Evolutionary conservation across 139 green algal species (phyloP).

Genomic region (Axilococcus clingmanii): DNA sequence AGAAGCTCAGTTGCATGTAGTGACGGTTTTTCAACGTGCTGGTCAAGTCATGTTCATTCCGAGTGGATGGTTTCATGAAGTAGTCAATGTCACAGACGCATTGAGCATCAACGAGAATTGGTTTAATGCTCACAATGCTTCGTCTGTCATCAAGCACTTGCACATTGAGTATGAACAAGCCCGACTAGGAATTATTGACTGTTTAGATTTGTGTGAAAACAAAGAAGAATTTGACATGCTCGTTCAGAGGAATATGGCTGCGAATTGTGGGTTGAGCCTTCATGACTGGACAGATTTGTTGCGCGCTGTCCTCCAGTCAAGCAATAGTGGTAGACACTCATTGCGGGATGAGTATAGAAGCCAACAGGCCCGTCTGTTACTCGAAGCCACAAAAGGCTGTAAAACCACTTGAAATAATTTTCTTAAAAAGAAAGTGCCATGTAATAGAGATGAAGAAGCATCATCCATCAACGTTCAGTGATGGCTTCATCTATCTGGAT

Average conservation of each 20-base stretch:
- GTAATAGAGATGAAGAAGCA: too few species aligned
- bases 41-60: slow-evolving; percentile 86
- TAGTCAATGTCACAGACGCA: slow-evolving; percentile 60
- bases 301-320: too few species aligned
- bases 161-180: slow-evolving; percentile 29
- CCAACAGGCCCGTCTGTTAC: too few species aligned
- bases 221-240: slow-evolving; percentile 56
- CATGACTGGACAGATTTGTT: slow-evolving; percentile 28
- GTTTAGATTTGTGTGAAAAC: slow-evolving; percentile 24
- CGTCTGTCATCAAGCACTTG: slow-evolving; percentile 47
- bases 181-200: slow-evolving; percentile 49
- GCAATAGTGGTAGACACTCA: too few species aligned
- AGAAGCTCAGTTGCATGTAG: slow-evolving; percentile 11
- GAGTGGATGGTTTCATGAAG: slow-evolving; percentile 78
- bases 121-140: slow-evolving; percentile 53
- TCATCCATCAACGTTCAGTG: slow-evolving; percentile 52
- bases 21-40: slow-evolving; percentile 46
- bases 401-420: too few species aligned
- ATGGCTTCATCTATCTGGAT: slow-evolving; percentile 70
- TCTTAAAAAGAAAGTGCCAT: too few species aligned
- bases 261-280: slow-evolving; percentile 46
- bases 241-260: slow-evolving; percentile 54
- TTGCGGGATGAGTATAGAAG: too few species aligned
- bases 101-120: slow-evolving; percentile 86
- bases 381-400: too few species aligned